phyloP scores from a whole-genome alignment of 305 asterid species.

The Plantago lanceolata region DNA sequence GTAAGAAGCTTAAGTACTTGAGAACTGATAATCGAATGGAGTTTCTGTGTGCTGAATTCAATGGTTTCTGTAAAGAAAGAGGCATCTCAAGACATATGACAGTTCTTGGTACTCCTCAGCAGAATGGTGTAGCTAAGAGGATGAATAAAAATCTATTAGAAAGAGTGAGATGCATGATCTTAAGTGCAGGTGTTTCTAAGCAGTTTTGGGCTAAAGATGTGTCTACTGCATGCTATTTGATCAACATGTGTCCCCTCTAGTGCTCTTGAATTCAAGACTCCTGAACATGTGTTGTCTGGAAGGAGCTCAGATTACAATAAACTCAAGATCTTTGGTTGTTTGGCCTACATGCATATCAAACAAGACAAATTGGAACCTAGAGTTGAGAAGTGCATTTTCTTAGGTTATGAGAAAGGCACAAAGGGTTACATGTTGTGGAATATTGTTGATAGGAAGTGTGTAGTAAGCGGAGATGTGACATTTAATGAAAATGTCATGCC shows the following conservation, averaged over 20 bases:
- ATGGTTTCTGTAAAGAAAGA: neutral
- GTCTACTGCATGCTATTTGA: neutral
- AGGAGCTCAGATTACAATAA: neutral
- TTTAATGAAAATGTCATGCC: neutral
- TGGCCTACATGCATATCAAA: neutral
- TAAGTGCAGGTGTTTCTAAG: neutral
- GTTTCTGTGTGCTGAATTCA: neutral
- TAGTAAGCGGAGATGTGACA: neutral
- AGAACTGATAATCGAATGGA: neutral
- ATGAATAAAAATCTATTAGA: neutral
- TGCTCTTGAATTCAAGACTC: neutral
- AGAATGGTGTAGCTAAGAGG: neutral
- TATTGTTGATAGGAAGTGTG: neutral
- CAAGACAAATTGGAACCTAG: neutral
- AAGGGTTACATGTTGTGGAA: neutral
- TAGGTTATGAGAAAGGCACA: neutral
- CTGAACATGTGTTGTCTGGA: neutral
- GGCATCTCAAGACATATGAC: neutral
- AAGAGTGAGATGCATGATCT: neutral
- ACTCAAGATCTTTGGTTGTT: neutral
- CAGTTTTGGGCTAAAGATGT: neutral
- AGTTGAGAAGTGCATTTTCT: neutral
- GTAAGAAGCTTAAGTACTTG: neutral
- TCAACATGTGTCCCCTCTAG: neutral
- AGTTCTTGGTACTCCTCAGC: neutral